These are phyloP conservation scores for Mycosarcoma mackinlayi DNA, from an alignment of 1,284 basidiomycete genomes.

Conservation along the genomic window DNA sequence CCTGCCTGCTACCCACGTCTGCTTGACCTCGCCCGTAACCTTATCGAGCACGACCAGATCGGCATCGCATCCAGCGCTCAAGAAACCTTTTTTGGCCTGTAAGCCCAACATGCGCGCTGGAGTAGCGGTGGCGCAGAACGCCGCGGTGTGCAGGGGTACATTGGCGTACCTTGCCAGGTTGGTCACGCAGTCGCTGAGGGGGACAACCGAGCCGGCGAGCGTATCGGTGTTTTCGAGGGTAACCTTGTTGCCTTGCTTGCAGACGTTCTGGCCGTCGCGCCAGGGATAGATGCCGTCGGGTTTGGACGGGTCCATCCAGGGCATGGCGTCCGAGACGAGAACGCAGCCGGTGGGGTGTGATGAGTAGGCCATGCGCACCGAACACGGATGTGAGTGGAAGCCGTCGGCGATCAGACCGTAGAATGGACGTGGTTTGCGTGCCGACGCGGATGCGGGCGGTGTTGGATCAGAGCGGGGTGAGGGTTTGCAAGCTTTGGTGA, in stretches of 20 bases:
- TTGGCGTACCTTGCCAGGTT: conserved; percentile 85
- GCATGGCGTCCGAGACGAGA: conserved; percentile 88
- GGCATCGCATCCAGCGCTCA: conserved; percentile 82
- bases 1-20: conserved; percentile 83
- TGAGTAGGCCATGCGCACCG: conserved; percentile 84
- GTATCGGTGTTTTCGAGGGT: conserved; percentile 86
- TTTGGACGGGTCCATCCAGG: conserved; percentile 84
- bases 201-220: conserved; percentile 78
- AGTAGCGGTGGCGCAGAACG: conserved; percentile 84
- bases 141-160: conserved; percentile 82
- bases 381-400: conserved; percentile 88
- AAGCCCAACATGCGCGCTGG: conserved; percentile 84
- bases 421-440: conserved; percentile 71
- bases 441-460: no score
- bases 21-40: conserved; percentile 75
- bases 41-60: conserved; percentile 80
- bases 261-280: conserved; percentile 81
- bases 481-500: not conserved
- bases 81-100: conserved; percentile 80
- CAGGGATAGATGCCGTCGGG: conserved; percentile 86
- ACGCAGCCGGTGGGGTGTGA: conserved; percentile 85
- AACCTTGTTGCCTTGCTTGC: conserved; percentile 82
- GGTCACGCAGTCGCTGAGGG: conserved; percentile 81
- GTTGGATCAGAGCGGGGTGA: not conserved
- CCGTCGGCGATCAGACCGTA: conserved; percentile 91